A percentile compares a stretch with the other conserved stretches of the same genome.
Conservation (phyloP, 106 monocot species). For the Triglochin maritima region DNA sequence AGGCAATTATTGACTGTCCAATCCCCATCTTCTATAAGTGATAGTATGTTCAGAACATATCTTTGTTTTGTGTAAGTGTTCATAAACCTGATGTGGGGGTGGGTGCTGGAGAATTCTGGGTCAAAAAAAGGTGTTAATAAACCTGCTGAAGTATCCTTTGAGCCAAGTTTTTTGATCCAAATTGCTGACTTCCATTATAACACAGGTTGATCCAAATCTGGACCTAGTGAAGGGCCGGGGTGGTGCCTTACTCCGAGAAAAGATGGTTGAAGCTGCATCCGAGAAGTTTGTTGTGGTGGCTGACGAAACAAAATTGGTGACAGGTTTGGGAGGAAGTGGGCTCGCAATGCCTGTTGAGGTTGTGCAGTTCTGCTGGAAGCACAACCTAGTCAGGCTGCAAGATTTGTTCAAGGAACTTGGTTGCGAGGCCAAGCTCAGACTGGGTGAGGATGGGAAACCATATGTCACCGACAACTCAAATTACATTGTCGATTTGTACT, state of each 20-base stretch:
- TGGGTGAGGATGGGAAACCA: constrained; percentile 67
- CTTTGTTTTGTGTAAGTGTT: no score
- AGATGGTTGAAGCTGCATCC: constrained; percentile 96
- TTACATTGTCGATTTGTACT: constrained; percentile 93
- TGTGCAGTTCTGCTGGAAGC: constrained; percentile 97
- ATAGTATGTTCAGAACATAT: no score
- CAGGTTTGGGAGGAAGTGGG: constrained; percentile 83
- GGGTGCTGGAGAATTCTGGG: no score
- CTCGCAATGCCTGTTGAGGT: constrained; percentile 98
- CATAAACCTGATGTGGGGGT: no score
- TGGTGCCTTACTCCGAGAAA: constrained; percentile 90
- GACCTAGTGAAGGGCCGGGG: constrained; percentile 95
- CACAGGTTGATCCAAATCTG: constrained; percentile 69
- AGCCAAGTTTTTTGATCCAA: no score
- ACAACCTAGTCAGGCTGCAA: constrained; percentile 69
- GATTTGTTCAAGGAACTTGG: constrained; percentile 81
- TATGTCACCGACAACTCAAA: constrained; percentile 93
- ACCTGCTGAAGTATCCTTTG: no score
- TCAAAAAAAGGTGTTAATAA: no score
- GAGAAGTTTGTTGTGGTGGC: constrained; percentile 85
- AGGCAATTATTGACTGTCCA: no score
- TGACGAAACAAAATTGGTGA: constrained; percentile 86
- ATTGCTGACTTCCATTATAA: background rate
- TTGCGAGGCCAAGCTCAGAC: constrained; percentile 78
- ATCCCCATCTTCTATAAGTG: no score